Evolutionary conservation across 148 eudicot genomes (phyloP), one percentile per base, ranked within the genome.

Genomic region (Polygonum aviculare): DNA sequence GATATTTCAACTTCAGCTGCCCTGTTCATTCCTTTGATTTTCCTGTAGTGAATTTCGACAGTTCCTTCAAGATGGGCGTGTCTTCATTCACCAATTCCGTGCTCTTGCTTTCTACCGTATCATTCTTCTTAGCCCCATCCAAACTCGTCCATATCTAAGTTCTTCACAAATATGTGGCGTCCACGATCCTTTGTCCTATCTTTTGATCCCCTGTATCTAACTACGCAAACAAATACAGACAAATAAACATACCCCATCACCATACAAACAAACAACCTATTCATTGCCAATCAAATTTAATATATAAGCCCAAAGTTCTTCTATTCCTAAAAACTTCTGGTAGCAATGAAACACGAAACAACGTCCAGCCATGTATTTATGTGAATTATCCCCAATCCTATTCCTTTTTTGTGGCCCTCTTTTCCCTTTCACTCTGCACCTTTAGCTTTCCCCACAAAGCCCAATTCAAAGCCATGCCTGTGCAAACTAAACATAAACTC

Each of bases 341-440:
- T 44, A 7, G 74, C 63, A 77, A 84, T 73, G 72, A 21, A 60
- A 48, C 62, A 73, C 74, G 74, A 79, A 79, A 79, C 76, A 65
- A 54, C 72, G 80, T 81, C 87, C 86, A 82, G 80, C 81, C 79
- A 69, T 67, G 73, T 45, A 77, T 76, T 49, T 75, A 63, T 36
- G 5, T 44, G 52, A 52, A 62, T 80, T 55, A 77, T 49, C 54
- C 75, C 63, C 45, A 73, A 87, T 82, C 85, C 84, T 75, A 31
- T 49, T 35, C 62, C 39, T 50, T 48, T 52, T 81, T 69, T 86
- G 87, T 88, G 90, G 88, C 87, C 71, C 76, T 84, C 81, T 81
- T 82, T 79, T 62, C 38, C 2, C 48, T 54, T 62, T 72, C 48
- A 12, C 74, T 73, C 44, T 80, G 21, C 48, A 73, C 77, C 47